Conservation (phyloP, 192 early-diverging fungal species). For the Oehlia diaphana region DNA sequence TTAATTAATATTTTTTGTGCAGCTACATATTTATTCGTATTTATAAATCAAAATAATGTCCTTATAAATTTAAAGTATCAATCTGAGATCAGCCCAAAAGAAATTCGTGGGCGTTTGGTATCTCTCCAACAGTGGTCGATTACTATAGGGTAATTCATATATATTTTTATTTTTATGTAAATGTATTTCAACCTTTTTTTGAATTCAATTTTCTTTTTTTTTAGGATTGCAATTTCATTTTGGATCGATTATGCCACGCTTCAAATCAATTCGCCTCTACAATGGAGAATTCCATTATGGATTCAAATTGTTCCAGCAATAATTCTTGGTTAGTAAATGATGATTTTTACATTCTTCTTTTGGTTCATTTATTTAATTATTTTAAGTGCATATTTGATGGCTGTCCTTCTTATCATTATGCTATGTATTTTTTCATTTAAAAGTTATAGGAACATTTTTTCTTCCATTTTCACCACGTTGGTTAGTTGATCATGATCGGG, state of each 20-base stretch:
- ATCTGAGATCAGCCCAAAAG: conserved; percentile 79
- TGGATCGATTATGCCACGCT: conserved; percentile 61
- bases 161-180: background rate
- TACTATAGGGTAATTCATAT: conserved; percentile 68
- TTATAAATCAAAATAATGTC: background rate
- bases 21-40: background rate
- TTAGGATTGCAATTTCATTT: conserved; percentile 60
- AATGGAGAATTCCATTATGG: conserved; percentile 83
- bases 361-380: background rate
- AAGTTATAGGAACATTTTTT: conserved; percentile 59
- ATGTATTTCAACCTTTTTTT: background rate
- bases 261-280: conserved; percentile 43
- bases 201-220: conserved; percentile 29
- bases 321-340: conserved; percentile 44
- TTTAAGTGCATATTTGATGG: background rate
- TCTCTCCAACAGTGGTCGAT: conserved; percentile 91
- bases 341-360: background rate
- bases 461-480: conserved; percentile 90
- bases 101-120: conserved; percentile 84
- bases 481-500: conserved; percentile 67
- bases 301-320: conserved; percentile 80
- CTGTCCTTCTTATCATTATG: background rate
- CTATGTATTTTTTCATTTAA: background rate
- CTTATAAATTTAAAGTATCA: conserved; percentile 43
- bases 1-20: background rate